Conservation (phyloP, 257 asterid genomes). For the Galeopsis tetrahit region DNA sequence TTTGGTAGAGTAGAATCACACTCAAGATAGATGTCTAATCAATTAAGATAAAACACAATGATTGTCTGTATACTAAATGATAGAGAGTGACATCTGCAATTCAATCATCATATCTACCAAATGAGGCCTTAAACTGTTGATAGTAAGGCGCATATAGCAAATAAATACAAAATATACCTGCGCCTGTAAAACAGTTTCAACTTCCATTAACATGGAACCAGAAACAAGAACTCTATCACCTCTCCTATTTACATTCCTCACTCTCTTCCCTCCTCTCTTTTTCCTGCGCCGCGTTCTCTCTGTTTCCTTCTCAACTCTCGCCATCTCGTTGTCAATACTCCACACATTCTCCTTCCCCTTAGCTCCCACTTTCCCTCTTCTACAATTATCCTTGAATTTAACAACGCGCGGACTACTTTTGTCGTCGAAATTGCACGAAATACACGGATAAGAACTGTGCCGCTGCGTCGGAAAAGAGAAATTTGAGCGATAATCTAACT, state of each 20-base stretch:
- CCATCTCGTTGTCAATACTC: constrained; percentile 83
- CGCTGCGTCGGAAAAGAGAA: constrained; percentile 32
- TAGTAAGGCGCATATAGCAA: neutral
- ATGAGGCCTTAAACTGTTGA: no score
- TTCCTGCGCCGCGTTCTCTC: constrained; percentile 49
- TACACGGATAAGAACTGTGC: constrained; percentile 43
- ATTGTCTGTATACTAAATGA: no score
- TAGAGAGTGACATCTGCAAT: no score
- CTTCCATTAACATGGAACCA: constrained; percentile 85
- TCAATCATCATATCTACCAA: no score
- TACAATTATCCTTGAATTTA: constrained; percentile 25
- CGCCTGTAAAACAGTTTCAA: constrained; percentile 79
- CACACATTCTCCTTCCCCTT: constrained; percentile 92
- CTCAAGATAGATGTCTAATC: no score
- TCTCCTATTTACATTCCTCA: constrained; percentile 45
- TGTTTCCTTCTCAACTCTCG: constrained; percentile 50
- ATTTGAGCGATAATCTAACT: constrained; percentile 30
- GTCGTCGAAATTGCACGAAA: constrained; percentile 52
- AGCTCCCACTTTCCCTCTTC: constrained; percentile 46
- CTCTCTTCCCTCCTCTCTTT: constrained; percentile 60
- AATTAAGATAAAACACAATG: no score
- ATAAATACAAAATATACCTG: constrained; percentile 56
- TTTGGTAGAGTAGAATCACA: no score
- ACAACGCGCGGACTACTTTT: constrained; percentile 17
- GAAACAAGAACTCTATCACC: constrained; percentile 76